phyloP scores from a whole-genome alignment of 2,329 filamentous ascomycete genomes.

The Kalaharituber pfeilii region DNA sequence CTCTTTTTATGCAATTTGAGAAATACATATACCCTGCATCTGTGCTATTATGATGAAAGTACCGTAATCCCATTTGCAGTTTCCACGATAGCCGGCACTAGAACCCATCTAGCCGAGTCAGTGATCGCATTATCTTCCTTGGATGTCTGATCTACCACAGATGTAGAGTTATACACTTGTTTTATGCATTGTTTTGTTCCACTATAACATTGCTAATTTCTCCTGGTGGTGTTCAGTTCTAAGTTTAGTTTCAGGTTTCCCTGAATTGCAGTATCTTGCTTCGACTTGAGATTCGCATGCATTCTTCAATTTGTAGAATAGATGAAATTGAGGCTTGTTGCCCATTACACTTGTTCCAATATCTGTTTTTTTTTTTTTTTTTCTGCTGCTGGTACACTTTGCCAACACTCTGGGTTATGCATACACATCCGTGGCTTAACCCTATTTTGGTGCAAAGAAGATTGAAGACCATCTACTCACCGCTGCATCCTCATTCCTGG shows the following conservation, averaged over 20 bases:
- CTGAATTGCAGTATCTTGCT: too few species aligned
- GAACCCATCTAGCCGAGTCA: constrained; percentile 1
- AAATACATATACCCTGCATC: neutral
- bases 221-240: too few species aligned
- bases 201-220: too few species aligned
- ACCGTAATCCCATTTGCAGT: constrained; percentile 1
- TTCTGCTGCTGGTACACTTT: neutral
- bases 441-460: constrained; percentile 2
- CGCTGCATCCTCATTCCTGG: neutral
- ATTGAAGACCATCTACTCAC: neutral
- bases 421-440: neutral
- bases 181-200: too few species aligned
- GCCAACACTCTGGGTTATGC: constrained; percentile 1
- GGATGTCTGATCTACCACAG: neutral
- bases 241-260: too few species aligned
- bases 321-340: neutral
- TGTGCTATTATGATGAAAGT: neutral
- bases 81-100: constrained; percentile 1
- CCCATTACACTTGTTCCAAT: neutral
- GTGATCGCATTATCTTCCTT: constrained; percentile 2
- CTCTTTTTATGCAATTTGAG: neutral
- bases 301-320: too few species aligned
- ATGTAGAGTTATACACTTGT: too few species aligned
- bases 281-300: too few species aligned
- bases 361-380: neutral